Evolutionary conservation across 108 stramenopile species (phyloP).

Genomic region (Pinguiococcus pyrenoidosus): DNA sequence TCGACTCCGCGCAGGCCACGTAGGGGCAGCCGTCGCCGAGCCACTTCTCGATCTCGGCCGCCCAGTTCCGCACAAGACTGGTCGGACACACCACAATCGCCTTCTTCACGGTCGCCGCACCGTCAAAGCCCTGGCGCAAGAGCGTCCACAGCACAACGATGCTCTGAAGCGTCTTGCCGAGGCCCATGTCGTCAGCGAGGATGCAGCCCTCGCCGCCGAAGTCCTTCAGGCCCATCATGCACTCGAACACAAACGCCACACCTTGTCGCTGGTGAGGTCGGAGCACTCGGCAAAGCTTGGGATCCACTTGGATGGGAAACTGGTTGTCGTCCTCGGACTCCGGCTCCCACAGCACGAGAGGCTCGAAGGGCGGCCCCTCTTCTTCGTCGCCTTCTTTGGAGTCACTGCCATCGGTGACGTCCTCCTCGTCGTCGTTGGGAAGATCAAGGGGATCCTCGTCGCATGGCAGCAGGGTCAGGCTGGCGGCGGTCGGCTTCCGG

Average conservation of each 20-base stretch:
- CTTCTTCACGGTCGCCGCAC: conserved; percentile 63
- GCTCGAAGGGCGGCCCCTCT: conserved; percentile 20
- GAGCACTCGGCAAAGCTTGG: conserved; percentile 78
- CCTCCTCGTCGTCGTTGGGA: conserved; percentile 8
- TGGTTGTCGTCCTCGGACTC: conserved; percentile 4
- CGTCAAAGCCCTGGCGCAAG: conserved; percentile 71
- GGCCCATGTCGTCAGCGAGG: conserved; percentile 69
- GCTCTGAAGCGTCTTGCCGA: conserved; percentile 79
- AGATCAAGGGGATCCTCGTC: conserved; percentile 9
- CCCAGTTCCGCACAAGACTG: conserved; percentile 94
- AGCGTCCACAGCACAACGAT: conserved; percentile 82
- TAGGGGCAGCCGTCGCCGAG: conserved; percentile 32
- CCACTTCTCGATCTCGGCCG: conserved; percentile 96
- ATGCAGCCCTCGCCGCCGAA: conserved; percentile 64
- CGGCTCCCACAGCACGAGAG: conserved; percentile 27
- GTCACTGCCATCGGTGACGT: too few relatives aligned
- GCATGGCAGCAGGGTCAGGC: too few relatives aligned
- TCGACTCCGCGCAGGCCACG: conserved; percentile 66
- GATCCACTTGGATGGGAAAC: conserved; percentile 59
- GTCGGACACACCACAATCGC: conserved; percentile 89
- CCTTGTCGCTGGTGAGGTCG: conserved; percentile 96
- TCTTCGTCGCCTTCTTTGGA: conserved; percentile 2
- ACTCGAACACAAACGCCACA: conserved; percentile 89
- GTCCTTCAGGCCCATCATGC: conserved; percentile 67
- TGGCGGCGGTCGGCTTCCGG: conserved; percentile 2